Evolutionary conservation across 2,329 filamentous ascomycete genomes (phyloP), one percentile per base, ranked within the genome.

Genomic region (Aspergillus versicolor): DNA sequence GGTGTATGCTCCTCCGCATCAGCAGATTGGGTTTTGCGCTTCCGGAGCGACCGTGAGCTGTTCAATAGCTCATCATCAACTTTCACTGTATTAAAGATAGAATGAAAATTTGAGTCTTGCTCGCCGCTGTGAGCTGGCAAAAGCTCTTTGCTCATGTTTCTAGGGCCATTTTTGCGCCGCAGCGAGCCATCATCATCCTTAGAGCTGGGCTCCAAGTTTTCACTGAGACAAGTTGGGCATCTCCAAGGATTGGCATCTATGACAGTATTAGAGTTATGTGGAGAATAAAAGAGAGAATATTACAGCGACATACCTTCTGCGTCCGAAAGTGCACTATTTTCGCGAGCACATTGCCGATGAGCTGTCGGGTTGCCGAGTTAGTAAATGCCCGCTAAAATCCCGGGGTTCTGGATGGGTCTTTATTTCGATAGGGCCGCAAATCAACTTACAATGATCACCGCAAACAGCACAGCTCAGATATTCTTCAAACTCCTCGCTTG

Each of bases 261-360:
- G 17, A 30, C 13, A 4, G 19, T 15, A 38, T 61, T 46, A 58
- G 56, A 41, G 49, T 38, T 27, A n/a, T 22, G 4, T 24, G 38
- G 19, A 34, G 15, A 27, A 19, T 15, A 12, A 15, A 52, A 42
- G 4, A 46, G 7, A 43, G 38, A 9, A 12, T 42, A 42, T 15
- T 49, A 37, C 15, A 48, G 42, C 27, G 27, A 52, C 60, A 52
- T 82, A 92, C 90, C 84, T 73, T 87, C 82, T 60, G 85, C 82
- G 62, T 81, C 76, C 65, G 77, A 78, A 66, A 90, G 77, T 62
- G 84, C 84, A 58, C 84, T 84, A 71, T 85, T 84, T 71, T 89
- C 84, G 70, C 88, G 86, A 57, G 91, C 92, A 77, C 93, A 97
- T 82, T 94, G 89, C 73, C 89, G 87, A 79, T 97, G 93, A 69